Evolutionary conservation across 2,329 filamentous ascomycete species (phyloP), one percentile per base, ranked within the genome.

Genomic region (Sphaerostilbella broomeana): DNA sequence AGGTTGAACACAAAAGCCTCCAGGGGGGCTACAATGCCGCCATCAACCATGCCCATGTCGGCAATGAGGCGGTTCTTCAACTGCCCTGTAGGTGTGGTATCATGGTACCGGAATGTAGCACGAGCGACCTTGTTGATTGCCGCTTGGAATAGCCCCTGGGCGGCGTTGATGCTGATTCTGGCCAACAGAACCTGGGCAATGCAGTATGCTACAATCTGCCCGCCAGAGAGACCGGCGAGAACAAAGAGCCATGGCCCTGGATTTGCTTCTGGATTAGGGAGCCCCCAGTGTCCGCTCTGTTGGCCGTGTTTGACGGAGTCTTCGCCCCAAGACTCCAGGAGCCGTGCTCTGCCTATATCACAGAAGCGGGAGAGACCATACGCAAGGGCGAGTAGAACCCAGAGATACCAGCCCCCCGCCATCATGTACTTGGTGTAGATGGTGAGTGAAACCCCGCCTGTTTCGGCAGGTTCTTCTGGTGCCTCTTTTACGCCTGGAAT

Each of bases 1-100:
- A 73, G 61, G 42, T 80, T 74, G 60, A 80, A 86, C 1, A 80
- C 79, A 9, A 89, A 83, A 0, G 72, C 61, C 45, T 86, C 79
- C 34, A 95, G 77, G 10, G 86, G 80, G 8, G 70, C 64, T 33
- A 85, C 83, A 51, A 95, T 84, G n/a, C 84, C 82, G 1, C 88
- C 88, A 53, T 95, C 89, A 0, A 95, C 75, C 35, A 86, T 89
- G 19, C 84, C 85, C 62, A 95, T 92, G 53, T 95, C 88, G 2
- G 86, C 86, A 0, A 88, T 94, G 44, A 95, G 71, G 6, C 89
- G 77, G 58, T 95, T 95, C 85, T 95, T 95, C 45, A 95, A 67
- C 32, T 89, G 78, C 0, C 89, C 89, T 0, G 94, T 81, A 0
- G 89, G 89, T 0, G 89, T 95, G 4, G 86, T 79, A 56, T 95